These are phyloP conservation scores for Thielaviopsis populi DNA, from an alignment of 2,329 filamentous ascomycete genomes.

Conservation along the genomic window DNA sequence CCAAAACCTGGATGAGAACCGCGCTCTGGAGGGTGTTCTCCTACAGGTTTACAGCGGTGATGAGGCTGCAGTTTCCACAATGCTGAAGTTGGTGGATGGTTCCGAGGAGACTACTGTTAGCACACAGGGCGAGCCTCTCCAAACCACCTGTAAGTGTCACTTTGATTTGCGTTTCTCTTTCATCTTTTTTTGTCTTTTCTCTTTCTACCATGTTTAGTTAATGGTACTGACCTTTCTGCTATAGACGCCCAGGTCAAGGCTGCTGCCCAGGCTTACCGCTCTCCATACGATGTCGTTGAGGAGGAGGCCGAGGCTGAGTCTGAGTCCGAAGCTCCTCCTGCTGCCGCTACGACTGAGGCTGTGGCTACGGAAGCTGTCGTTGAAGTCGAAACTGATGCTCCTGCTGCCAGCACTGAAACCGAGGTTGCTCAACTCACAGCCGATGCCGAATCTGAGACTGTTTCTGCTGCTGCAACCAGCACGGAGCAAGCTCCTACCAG, in stretches of 20 bases:
- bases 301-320: conserved; percentile 20
- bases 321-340: conserved; percentile 18
- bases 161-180: background rate
- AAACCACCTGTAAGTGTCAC: conserved; percentile 52
- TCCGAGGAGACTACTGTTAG: conserved; percentile 50
- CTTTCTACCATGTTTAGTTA: too few species aligned
- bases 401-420: background rate
- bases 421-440: background rate
- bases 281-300: conserved; percentile 24
- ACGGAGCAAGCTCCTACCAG: conserved; percentile 3
- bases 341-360: background rate
- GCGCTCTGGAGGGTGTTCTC: conserved; percentile 66
- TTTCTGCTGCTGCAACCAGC: background rate
- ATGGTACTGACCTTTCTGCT: conserved; percentile 16
- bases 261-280: conserved; percentile 39
- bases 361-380: background rate
- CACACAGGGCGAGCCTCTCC: conserved; percentile 47
- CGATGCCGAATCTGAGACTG: background rate
- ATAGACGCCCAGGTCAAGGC: conserved; percentile 28
- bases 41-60: conserved; percentile 68
- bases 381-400: background rate
- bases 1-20: conserved; percentile 53
- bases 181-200: too few species aligned
- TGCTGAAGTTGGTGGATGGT: conserved; percentile 63
- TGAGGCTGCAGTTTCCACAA: conserved; percentile 55